These are phyloP conservation scores for Trichoderma virens DNA, from an alignment of 495 filamentous ascomycete species.

Conservation along the genomic window DNA sequence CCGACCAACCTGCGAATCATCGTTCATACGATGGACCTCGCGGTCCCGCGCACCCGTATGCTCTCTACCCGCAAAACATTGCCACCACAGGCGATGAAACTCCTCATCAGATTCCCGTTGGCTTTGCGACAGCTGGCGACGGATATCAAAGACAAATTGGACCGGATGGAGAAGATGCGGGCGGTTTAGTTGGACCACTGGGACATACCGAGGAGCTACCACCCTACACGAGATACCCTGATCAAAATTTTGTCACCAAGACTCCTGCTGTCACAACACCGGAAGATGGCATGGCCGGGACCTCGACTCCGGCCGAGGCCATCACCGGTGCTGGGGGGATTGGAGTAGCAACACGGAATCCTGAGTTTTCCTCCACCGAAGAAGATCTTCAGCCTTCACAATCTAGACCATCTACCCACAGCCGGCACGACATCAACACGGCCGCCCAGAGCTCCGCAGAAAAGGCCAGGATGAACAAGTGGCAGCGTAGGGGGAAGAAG, in stretches of 20 bases:
- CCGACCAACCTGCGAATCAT: slow-evolving; percentile 39
- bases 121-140: slow-evolving; percentile 59
- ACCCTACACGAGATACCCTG: slow-evolving; percentile 77
- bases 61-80: slow-evolving; percentile 71
- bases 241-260: slow-evolving; percentile 40
- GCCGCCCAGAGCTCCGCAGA: slow-evolving; percentile 29
- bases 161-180: slow-evolving; percentile 76
- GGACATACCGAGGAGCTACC: slow-evolving; percentile 86
- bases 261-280: slow-evolving; percentile 10
- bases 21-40: slow-evolving; percentile 51
- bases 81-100: slow-evolving; percentile 19
- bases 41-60: slow-evolving; percentile 77
- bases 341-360: slow-evolving; percentile 45
- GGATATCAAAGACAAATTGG: slow-evolving; percentile 63
- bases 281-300: neutral
- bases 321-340: slow-evolving; percentile 44
- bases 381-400: slow-evolving; percentile 40
- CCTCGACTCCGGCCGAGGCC: slow-evolving; percentile 6
- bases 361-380: slow-evolving; percentile 47
- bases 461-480: slow-evolving; percentile 30
- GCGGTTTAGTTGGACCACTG: slow-evolving; percentile 80
- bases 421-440: slow-evolving; percentile 35
- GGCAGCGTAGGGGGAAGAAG: slow-evolving; percentile 48
- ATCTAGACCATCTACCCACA: slow-evolving; percentile 42
- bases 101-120: slow-evolving; percentile 50